Evolutionary conservation across 306 rosid species (phyloP), one percentile per base, ranked within the genome.

Genomic region (Prunus kanzakura): DNA sequence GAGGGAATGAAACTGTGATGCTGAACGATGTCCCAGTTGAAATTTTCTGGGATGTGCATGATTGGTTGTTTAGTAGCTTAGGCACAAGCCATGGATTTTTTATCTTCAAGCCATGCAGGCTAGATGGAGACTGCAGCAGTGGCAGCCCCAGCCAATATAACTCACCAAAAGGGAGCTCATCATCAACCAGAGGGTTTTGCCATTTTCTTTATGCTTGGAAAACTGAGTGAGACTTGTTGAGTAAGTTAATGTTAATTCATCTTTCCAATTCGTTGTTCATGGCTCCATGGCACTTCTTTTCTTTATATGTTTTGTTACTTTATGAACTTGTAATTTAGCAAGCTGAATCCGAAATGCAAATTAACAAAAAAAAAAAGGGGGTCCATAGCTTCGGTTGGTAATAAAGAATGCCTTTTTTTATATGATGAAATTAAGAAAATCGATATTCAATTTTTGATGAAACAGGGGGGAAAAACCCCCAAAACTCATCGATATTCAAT

Each of bases 21-120:
- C 81, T 88, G 74, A 78, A 91, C 66, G 82, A 78, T 75, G 66
- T 79, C 15, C 88, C 87, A 0, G 81, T 91, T 30, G 84, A 91
- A 51, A 83, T 89, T 8, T 76, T 87, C 41, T 91, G 94, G 97
- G 97, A 91, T 55, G 91, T 89, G 52, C 91, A 91, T 86, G 89
- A 89, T 79, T 87, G 94, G 97, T 60, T 91, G 51, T 89, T 87
- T 69, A 76, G 62, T 64, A 73, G 75, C 2, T 61, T 74, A 61
- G 84, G 87, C 32, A 57, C 80, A 15, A 81, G 89, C 12, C 88
- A 86, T 67, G 94, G 89, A 1, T 74, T 89, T 71, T 89, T 91
- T 72, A 82, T 89, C 38, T 89, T 89, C 85, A 91, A 86, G 82
- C 82, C 84, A 66, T 87, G 82, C 2, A 25, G 47, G 32, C 56